Percentiles rank a stretch among this genome's conserved stretches.
These are phyloP conservation scores for Macrolepiota dolichaula DNA, from an alignment of 768 basidiomycete genomes.

Conservation along the genomic window DNA sequence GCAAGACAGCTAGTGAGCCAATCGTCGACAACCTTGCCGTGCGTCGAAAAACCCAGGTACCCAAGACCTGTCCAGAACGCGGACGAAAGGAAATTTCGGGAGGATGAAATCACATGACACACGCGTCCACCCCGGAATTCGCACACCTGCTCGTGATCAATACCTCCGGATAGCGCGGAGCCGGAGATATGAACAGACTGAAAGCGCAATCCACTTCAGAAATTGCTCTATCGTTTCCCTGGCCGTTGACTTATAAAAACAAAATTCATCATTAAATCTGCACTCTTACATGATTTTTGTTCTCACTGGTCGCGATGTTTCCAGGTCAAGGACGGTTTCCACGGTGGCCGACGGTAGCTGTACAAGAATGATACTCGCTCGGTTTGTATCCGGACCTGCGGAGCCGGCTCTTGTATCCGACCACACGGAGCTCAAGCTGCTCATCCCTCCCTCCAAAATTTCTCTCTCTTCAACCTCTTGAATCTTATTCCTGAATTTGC, in stretches of 20 bases:
- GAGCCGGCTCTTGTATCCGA: neutral
- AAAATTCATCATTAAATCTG: neutral
- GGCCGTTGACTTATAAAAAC: neutral
- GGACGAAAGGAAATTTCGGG: constrained; percentile 1
- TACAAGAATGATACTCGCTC: neutral
- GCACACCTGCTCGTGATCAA: neutral
- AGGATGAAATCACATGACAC: neutral
- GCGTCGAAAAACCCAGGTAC: neutral
- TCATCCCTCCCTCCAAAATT: neutral
- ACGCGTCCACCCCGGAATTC: neutral
- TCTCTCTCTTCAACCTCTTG: neutral
- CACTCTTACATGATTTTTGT: neutral
- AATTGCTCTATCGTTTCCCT: neutral
- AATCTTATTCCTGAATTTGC: neutral
- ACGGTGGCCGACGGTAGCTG: neutral
- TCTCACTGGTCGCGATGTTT: neutral
- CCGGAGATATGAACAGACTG: neutral
- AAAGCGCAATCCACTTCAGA: neutral
- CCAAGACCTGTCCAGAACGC: neutral
- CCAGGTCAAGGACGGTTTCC: no score
- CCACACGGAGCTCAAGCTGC: neutral
- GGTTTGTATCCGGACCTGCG: neutral
- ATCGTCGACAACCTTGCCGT: neutral
- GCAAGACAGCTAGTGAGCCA: neutral
- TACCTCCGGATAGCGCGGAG: neutral